Percentiles rank a stretch among this genome's conserved stretches.
Conservation (phyloP, 2,329 filamentous ascomycete species). For the Botrytis cinerea region DNA sequence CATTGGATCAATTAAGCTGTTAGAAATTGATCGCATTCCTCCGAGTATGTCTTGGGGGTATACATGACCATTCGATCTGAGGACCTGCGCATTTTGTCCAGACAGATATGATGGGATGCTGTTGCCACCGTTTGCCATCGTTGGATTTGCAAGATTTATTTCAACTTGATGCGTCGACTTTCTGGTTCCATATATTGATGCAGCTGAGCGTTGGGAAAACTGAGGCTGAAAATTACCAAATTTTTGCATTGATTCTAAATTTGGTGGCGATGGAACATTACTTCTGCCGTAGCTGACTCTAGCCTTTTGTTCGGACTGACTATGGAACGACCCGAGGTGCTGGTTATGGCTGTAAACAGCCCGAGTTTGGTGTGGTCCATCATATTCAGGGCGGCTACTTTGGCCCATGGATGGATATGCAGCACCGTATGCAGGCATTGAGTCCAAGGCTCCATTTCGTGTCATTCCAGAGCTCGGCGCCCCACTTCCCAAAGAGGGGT, state of each 20-base stretch:
- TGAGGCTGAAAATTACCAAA: neutral
- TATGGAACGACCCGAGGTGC: accelerated
- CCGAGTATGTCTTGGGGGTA: accelerated
- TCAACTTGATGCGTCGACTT: neutral
- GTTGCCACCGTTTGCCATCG: too few relatives aligned
- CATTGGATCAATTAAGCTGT: neutral
- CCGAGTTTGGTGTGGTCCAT: neutral
- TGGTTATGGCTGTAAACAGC: neutral
- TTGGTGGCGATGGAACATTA: neutral
- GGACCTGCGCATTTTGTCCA: neutral
- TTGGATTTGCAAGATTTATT: accelerated
- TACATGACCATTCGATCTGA: accelerated
- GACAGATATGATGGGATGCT: neutral
- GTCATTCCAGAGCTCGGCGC: accelerated
- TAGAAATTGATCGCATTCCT: neutral
- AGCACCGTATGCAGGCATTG: neutral
- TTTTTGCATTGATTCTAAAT: too few relatives aligned
- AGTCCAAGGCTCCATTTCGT: neutral
- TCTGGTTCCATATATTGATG: neutral
- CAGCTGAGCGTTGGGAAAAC: neutral
- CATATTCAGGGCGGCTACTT: neutral
- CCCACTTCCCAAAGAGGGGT: neutral
- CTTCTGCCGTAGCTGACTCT: neutral
- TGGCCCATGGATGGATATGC: neutral
- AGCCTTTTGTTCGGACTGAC: neutral